Conservation (phyloP, 306 rosid genomes). For the Cajanus cajan region DNA sequence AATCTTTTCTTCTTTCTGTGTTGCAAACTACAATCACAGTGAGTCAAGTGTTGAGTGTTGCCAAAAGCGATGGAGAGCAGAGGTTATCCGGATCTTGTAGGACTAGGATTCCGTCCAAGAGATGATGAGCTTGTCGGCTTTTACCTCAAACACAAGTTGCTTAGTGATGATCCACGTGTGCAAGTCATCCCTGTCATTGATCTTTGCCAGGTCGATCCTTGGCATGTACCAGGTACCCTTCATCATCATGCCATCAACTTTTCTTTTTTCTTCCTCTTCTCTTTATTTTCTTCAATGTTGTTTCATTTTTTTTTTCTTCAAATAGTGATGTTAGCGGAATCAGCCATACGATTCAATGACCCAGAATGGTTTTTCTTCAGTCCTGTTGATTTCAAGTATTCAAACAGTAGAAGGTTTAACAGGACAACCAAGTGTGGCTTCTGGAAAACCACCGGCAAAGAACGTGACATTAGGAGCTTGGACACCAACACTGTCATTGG, state of each 20-base stretch:
- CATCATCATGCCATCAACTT: neutral
- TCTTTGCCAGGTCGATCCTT: constrained; percentile 44
- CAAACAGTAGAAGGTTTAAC: constrained; percentile 25
- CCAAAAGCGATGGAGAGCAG: constrained; percentile 9
- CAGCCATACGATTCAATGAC: constrained; percentile 32
- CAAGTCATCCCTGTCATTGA: constrained; percentile 37
- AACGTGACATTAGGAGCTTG: constrained; percentile 26
- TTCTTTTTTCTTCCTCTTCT: neutral
- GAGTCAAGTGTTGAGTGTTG: neutral
- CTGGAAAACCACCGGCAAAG: constrained; percentile 71
- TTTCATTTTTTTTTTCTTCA: neutral
- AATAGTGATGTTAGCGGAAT: constrained; percentile 12
- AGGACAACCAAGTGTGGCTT: constrained; percentile 51
- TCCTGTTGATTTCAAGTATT: constrained; percentile 34
- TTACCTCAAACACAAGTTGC: constrained; percentile 42
- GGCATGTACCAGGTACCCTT: constrained; percentile 43
- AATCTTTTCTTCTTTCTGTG: neutral
- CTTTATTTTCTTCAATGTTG: neutral
- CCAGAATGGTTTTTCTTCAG: constrained; percentile 64
- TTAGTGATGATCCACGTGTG: neutral
- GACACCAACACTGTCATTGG: constrained; percentile 42
- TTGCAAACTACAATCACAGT: neutral
- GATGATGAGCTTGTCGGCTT: constrained; percentile 51
- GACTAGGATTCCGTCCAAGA: constrained; percentile 50
- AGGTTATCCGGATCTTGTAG: constrained; percentile 18